A percentile compares a stretch with the other conserved stretches of the same genome.
Evolutionary conservation across 805 yeast genomes (phyloP).

Genomic region (Starmerella lactis-condensi): DNA sequence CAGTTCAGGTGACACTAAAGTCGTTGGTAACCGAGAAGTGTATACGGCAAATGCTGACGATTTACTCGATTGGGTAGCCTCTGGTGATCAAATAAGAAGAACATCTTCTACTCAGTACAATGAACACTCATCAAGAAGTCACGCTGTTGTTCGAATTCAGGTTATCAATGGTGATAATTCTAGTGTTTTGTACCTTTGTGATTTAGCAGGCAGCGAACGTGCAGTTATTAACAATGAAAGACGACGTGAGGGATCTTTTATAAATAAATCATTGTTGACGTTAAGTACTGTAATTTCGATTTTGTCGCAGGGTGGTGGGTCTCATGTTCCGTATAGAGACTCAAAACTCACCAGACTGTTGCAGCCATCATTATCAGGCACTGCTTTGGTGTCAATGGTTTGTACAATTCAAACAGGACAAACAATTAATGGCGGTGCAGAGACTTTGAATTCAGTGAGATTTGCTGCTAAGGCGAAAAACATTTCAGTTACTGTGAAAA

Average conservation of each 20-base stretch:
- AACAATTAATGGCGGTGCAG: constrained; percentile 33
- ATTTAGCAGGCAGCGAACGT: constrained; percentile 90
- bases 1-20: constrained; percentile 48
- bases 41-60: constrained; percentile 39
- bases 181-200: constrained; percentile 71
- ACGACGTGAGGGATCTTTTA: constrained; percentile 82
- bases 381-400: constrained; percentile 61
- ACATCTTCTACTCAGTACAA: constrained; percentile 85
- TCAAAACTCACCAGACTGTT: constrained; percentile 75
- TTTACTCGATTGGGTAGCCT: constrained; percentile 37
- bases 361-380: constrained; percentile 84
- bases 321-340: constrained; percentile 83
- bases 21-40: constrained; percentile 53
- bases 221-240: constrained; percentile 60
- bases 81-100: constrained; percentile 57
- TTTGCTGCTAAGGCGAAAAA: constrained; percentile 91
- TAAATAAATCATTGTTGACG: constrained; percentile 77
- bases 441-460: constrained; percentile 69
- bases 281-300: constrained; percentile 83
- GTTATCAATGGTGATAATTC: constrained; percentile 28
- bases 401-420: constrained; percentile 67
- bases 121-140: constrained; percentile 74
- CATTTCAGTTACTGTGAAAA: constrained; percentile 48
- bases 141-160: constrained; percentile 64
- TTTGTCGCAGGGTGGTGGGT: constrained; percentile 32